phyloP scores from a whole-genome alignment of 768 basidiomycete genomes.

The Macrolepiota albuminosa region DNA sequence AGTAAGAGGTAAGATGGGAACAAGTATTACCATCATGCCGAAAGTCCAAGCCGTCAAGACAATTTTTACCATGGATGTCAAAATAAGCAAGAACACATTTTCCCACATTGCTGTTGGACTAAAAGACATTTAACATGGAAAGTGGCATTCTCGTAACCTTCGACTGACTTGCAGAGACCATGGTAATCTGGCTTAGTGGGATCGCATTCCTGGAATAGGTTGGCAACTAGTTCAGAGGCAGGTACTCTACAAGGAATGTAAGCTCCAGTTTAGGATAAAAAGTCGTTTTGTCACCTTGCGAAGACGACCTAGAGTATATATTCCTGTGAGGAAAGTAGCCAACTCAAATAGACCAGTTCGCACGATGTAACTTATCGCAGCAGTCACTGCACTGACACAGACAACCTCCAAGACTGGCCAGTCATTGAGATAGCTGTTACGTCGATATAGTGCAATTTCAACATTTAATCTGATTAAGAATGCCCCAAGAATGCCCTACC shows the following conservation, averaged over 20 bases:
- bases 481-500: conserved; percentile 63
- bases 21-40: conserved; percentile 59
- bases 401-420: conserved; percentile 68
- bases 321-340: not conserved
- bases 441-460: conserved; percentile 55
- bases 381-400: conserved; percentile 57
- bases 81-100: conserved; percentile 60
- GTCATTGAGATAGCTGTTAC: conserved; percentile 47
- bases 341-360: conserved; percentile 12
- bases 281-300: conserved; percentile 31
- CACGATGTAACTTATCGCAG: conserved; percentile 67
- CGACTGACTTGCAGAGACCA: conserved; percentile 73
- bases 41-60: conserved; percentile 72
- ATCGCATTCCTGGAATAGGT: conserved; percentile 82
- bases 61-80: conserved; percentile 60
- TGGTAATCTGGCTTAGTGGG: conserved; percentile 60
- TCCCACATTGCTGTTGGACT: conserved; percentile 65
- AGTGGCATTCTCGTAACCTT: not conserved
- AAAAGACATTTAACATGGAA: not conserved
- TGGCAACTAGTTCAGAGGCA: conserved; percentile 77
- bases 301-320: conserved; percentile 51
- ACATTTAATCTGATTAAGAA: conserved; percentile 64
- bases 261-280: not conserved
- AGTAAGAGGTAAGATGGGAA: not conserved
- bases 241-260: conserved; percentile 44